Evolutionary conservation across 176 grass and related monocot species (phyloP).

Genomic region (Dactylis glomerata): DNA sequence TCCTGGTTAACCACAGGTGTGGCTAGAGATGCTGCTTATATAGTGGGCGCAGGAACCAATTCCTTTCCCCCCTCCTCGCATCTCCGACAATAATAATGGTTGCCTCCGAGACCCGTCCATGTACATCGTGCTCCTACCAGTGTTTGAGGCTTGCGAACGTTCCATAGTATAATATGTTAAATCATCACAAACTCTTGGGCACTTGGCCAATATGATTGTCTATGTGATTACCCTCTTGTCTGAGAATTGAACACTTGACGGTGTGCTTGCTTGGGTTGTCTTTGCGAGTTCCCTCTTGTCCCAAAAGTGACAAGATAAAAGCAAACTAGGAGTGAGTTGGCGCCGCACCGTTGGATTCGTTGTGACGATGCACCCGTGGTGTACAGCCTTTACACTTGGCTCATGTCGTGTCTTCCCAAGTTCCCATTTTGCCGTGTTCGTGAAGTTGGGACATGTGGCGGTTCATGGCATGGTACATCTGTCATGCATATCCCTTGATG

Average conservation of each 20-base stretch:
- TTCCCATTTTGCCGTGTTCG: background rate
- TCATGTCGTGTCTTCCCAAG: background rate
- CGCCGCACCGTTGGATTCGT: background rate
- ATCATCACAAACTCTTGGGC: background rate
- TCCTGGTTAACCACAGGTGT: slow-evolving; percentile 28
- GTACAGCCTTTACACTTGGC: background rate
- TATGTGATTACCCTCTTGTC: background rate
- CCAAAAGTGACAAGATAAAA: background rate
- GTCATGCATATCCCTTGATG: background rate
- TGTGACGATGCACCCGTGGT: background rate
- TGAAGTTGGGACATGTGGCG: background rate
- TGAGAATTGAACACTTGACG: background rate
- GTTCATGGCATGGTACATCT: background rate
- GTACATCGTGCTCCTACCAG: background rate
- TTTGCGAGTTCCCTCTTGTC: background rate
- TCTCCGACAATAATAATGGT: background rate
- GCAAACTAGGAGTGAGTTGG: background rate
- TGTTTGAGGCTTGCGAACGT: background rate
- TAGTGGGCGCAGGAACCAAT: slow-evolving; percentile 17
- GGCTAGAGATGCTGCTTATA: slow-evolving; percentile 35
- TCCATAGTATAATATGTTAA: background rate
- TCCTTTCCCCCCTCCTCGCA: background rate
- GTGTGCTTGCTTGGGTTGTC: background rate
- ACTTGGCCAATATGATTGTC: background rate
- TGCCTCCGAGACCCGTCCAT: background rate